Conservation (phyloP, 164 flowering plant genomes). For the Vitis rupestris region DNA sequence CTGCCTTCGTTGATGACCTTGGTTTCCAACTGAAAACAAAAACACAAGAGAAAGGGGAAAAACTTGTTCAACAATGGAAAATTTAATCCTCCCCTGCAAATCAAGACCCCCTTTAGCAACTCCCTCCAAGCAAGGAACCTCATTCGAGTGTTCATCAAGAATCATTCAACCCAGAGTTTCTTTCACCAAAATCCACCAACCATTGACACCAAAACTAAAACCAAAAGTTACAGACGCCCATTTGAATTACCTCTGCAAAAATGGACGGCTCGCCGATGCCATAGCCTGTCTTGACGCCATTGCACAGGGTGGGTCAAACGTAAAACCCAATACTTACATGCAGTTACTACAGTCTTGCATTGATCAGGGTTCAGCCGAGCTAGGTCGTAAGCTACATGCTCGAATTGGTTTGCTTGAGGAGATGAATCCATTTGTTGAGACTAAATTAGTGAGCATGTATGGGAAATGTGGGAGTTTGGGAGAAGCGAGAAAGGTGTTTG, state of each 20-base stretch:
- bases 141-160: conserved; percentile 16
- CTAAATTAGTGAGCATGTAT: conserved; percentile 63
- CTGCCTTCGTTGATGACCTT: no score
- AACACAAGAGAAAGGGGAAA: neutral
- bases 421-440: conserved; percentile 36
- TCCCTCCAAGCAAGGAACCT: conserved; percentile 16
- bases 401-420: conserved; percentile 24
- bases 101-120: conserved; percentile 23
- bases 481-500: conserved; percentile 54
- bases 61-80: conserved; percentile 24
- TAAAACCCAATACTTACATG: conserved; percentile 33
- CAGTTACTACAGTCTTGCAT: conserved; percentile 50
- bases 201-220: neutral
- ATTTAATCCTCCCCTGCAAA: conserved; percentile 23
- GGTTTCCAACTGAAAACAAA: no score
- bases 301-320: conserved; percentile 31
- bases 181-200: conserved; percentile 15
- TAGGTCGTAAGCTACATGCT: conserved; percentile 54
- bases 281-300: conserved; percentile 39
- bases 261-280: conserved; percentile 46
- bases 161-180: conserved; percentile 17
- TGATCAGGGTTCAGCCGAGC: conserved; percentile 26
- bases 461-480: conserved; percentile 55
- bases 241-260: conserved; percentile 37
- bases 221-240: conserved; percentile 24